Base-by-base conservation (phyloP, 345 rosid species). In the Euclidium syriacum region DNA sequence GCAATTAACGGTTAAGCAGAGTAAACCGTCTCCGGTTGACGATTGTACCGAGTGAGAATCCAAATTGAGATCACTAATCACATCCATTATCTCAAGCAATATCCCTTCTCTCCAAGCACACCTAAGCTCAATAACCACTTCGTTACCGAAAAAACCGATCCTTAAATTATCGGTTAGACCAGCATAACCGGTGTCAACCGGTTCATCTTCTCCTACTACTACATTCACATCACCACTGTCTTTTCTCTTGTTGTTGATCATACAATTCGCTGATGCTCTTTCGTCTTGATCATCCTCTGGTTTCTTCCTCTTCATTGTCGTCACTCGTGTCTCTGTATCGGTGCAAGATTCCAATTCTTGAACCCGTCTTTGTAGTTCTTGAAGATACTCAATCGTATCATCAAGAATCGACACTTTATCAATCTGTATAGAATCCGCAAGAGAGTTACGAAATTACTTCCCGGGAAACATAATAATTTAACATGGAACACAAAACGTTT, bases 21-120 rank as follows among this genome's bases (percentile, higher is more conserved):
- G 81, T 35, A 84, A 60, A 35, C 91, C 95, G 9, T 82, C 82
- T 1, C 41, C 61, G 22, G 80, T 83, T 5, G 88, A 79, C 4
- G 99, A 90, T 32, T 84, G 88, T 33, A 95, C 84, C 0, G 95
- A 79, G 67, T 84, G 85, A 32, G 87, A 87, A 81, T 95, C 96
- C 57, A 95, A 54, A 50, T 68, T 74, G 55, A 85, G 83, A 71
- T 59, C 67, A 80, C 81, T 79, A 25, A 76, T 58, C 38, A 73
- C 89, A 74, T 84, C 92, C 79, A 94, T 79, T 40, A 90, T 77
- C 78, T 84, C 90, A 3, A 94, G 79, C 75, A 94, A 67, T 49
- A 87, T 35, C 32, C 96, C 92, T 58, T 94, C 99, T 75, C 79
- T 82, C 90, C 87, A 90, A n/a, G 69, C 68, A 75, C 97, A 84